Conservation (phyloP, 306 rosid genomes). For the Argentina anserina region DNA sequence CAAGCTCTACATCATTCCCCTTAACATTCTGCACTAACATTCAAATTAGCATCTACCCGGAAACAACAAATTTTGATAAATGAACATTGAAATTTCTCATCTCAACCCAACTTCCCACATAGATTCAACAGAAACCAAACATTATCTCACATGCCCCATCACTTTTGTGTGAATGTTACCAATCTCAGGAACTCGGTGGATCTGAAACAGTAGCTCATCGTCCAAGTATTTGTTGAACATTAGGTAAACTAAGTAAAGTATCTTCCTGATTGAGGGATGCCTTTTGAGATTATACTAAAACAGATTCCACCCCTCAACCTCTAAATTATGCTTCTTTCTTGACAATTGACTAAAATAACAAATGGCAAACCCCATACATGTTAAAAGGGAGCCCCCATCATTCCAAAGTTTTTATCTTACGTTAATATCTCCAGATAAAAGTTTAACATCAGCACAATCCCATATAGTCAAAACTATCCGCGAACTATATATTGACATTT, state of each 20-base stretch:
- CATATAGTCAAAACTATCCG: not conserved
- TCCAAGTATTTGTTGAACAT: not conserved
- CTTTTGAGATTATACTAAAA: not conserved
- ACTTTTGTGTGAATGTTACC: not conserved
- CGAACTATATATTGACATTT: not conserved
- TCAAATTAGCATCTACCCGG: not conserved
- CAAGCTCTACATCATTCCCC: conserved; percentile 61
- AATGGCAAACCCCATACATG: not conserved
- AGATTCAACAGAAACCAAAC: not conserved
- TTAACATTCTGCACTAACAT: conserved; percentile 50
- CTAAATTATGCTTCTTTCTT: not conserved
- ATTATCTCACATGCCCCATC: not conserved
- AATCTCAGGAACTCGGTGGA: not conserved
- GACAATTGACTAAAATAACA: not conserved
- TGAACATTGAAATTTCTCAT: not conserved
- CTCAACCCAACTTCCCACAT: conserved; percentile 1
- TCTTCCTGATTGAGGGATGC: not conserved
- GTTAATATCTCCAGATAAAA: not conserved
- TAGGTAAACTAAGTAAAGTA: not conserved
- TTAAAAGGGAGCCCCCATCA: not conserved
- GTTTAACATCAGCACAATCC: not conserved
- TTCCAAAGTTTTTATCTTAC: not conserved
- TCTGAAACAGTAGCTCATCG: not conserved
- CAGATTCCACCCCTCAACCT: not conserved
- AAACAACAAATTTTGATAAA: not conserved